phyloP scores from a whole-genome alignment of 208 protist genomes.

The Angomonas desouzai region DNA sequence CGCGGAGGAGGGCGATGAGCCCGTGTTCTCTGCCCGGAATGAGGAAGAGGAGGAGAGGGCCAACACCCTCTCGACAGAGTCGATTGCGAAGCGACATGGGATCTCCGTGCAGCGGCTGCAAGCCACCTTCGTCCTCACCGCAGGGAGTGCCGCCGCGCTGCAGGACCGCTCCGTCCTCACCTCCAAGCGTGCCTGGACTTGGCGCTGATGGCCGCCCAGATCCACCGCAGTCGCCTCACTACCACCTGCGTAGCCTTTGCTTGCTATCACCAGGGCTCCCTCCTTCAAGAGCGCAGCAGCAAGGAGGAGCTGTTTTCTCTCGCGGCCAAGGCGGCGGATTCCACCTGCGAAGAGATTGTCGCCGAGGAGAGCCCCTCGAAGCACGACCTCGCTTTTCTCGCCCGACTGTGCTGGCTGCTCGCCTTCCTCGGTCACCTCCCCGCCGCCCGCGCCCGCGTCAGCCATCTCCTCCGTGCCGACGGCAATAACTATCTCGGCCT shows the following conservation, averaged over 20 bases:
- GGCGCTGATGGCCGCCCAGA: constrained; percentile 35
- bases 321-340: constrained; percentile 14
- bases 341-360: constrained; percentile 17
- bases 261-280: constrained; percentile 21
- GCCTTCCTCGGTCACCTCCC: constrained; percentile 35
- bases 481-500: constrained; percentile 44
- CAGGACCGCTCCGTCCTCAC: constrained; percentile 24
- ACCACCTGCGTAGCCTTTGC: constrained; percentile 35
- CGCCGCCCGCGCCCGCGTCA: constrained; percentile 22
- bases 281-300: constrained; percentile 16
- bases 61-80: constrained; percentile 11
- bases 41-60: constrained; percentile 13
- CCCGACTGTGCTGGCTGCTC: constrained; percentile 58
- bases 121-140: constrained; percentile 53
- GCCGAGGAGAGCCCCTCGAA: constrained; percentile 8
- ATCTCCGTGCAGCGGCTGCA: constrained; percentile 28
- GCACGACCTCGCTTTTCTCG: constrained; percentile 30
- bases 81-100: background rate
- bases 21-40: background rate
- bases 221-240: constrained; percentile 33
- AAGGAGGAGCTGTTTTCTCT: constrained; percentile 19
- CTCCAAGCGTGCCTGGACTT: constrained; percentile 29
- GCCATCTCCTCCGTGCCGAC: constrained; percentile 24
- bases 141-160: constrained; percentile 32
- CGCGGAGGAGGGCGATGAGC: constrained; percentile 8